Conservation (phyloP, 164 flowering plant species). For the Vitis amurensis region DNA sequence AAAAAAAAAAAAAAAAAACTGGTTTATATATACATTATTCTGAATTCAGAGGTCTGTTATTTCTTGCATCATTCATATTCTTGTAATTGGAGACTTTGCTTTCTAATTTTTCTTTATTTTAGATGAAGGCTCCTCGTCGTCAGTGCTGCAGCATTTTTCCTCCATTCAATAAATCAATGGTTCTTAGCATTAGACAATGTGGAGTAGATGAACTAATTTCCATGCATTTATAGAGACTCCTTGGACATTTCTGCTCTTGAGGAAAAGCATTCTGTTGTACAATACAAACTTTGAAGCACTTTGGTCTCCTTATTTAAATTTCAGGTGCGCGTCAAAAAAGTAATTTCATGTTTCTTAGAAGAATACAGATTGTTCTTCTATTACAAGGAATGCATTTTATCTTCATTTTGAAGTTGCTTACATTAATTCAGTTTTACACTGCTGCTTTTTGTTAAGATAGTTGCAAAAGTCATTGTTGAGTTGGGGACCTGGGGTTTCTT, state of each 20-base stretch:
- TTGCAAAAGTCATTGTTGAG: too few species aligned
- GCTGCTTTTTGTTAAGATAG: too few species aligned
- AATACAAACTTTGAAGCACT: background rate
- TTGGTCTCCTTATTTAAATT: background rate
- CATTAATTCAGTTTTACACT: too few species aligned
- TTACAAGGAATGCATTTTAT: too few species aligned
- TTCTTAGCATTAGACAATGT: conserved; percentile 55
- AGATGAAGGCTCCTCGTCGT: conserved; percentile 71
- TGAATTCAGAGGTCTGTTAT: too few species aligned
- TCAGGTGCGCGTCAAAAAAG: too few species aligned
- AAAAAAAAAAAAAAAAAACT: too few species aligned
- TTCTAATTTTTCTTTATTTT: conserved; percentile 9
- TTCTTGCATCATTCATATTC: background rate
- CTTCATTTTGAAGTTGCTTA: too few species aligned
- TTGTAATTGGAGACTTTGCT: conserved; percentile 2
- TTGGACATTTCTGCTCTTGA: background rate
- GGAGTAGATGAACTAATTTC: conserved; percentile 55
- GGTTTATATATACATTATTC: too few species aligned
- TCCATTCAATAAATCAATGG: conserved; percentile 33
- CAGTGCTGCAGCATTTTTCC: conserved; percentile 64
- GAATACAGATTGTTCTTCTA: too few species aligned
- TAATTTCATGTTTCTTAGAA: too few species aligned
- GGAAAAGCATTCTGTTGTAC: background rate
- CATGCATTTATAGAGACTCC: conserved; percentile 31
- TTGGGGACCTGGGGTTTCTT: too few species aligned